Percentiles rank a stretch among this genome's conserved stretches.
These are phyloP conservation scores for Apiotrichum gracile DNA, from an alignment of 1,284 basidiomycete species.

Conservation along the genomic window DNA sequence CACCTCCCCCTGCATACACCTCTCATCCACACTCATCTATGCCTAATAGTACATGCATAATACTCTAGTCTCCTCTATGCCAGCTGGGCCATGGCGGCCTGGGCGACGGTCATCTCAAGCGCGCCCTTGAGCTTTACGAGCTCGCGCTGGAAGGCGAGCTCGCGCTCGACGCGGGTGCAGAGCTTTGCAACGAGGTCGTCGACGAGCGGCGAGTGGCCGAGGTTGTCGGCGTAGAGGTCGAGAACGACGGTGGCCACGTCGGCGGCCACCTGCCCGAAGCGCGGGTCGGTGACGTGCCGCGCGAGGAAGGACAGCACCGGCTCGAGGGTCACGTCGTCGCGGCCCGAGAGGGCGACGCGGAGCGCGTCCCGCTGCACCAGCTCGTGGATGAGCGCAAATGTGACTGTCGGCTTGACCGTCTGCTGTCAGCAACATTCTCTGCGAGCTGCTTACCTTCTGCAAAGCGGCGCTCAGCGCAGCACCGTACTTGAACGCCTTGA, in stretches of 20 bases:
- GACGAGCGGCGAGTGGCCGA: slow-evolving; percentile 89
- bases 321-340: slow-evolving; percentile 91
- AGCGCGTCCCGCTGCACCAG: slow-evolving; percentile 88
- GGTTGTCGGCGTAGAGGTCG: slow-evolving; percentile 83
- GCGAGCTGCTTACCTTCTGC: slow-evolving; percentile 57
- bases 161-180: slow-evolving; percentile 73
- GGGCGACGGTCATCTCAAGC: slow-evolving; percentile 82
- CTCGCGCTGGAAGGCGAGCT: slow-evolving; percentile 86
- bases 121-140: slow-evolving; percentile 78
- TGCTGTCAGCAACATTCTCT: slow-evolving; percentile 27
- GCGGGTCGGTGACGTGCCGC: slow-evolving; percentile 80
- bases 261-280: slow-evolving; percentile 82
- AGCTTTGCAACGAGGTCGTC: slow-evolving; percentile 80
- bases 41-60: slow-evolving; percentile 4
- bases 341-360: slow-evolving; percentile 73
- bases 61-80: not conserved
- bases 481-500: slow-evolving; percentile 91
- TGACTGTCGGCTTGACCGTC: slow-evolving; percentile 65
- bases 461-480: slow-evolving; percentile 88
- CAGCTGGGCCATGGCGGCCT: slow-evolving; percentile 27
- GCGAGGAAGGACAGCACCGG: slow-evolving; percentile 80
- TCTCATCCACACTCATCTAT: not conserved
- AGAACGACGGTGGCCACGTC: slow-evolving; percentile 77
- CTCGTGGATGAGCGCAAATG: slow-evolving; percentile 90
- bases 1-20: too few relatives aligned